Percentiles rank a stretch among this genome's conserved stretches.
Evolutionary conservation across 495 filamentous ascomycete genomes (phyloP).

Genomic region (Usnea hakonensis): DNA sequence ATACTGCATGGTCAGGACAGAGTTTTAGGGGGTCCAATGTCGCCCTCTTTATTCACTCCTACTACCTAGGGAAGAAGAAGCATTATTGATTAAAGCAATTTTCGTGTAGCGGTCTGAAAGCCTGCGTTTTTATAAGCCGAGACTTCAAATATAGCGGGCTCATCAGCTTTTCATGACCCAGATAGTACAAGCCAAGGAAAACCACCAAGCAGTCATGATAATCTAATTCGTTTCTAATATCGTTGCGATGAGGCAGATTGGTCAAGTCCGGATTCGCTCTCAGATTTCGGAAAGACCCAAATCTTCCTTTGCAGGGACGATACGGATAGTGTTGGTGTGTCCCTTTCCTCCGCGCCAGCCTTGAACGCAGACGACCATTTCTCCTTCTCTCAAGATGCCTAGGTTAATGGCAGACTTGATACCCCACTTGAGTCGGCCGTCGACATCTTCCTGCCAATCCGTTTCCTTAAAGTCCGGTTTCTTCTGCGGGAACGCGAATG

Average conservation of each 20-base stretch:
- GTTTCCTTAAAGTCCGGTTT: slow-evolving; percentile 91
- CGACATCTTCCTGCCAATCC: slow-evolving; percentile 96
- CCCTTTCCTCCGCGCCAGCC: slow-evolving; percentile 97
- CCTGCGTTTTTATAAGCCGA: background rate
- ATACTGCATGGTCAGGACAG: too few relatives aligned
- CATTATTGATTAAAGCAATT: background rate
- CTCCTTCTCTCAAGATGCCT: slow-evolving; percentile 71
- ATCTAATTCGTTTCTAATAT: background rate
- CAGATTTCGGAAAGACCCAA: slow-evolving; percentile 37
- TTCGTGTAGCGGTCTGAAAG: background rate
- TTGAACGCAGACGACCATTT: slow-evolving; percentile 89
- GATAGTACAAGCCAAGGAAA: too few relatives aligned
- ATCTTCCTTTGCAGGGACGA: slow-evolving; percentile 59
- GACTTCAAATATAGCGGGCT: background rate
- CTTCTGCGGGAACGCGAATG: slow-evolving; percentile 83
- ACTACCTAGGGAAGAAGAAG: background rate
- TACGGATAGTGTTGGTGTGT: slow-evolving; percentile 89
- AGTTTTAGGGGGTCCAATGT: too few relatives aligned
- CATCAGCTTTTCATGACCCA: background rate
- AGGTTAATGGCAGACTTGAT: slow-evolving; percentile 76
- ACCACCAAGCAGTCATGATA: background rate
- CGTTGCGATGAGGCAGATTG: background rate
- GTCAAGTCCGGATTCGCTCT: background rate
- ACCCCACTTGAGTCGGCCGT: slow-evolving; percentile 93
- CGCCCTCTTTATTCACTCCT: background rate